Percentiles rank a stretch among this genome's conserved stretches.
These are phyloP conservation scores for Lupinus albus DNA, from an alignment of 306 rosid genomes.

Conservation along the genomic window DNA sequence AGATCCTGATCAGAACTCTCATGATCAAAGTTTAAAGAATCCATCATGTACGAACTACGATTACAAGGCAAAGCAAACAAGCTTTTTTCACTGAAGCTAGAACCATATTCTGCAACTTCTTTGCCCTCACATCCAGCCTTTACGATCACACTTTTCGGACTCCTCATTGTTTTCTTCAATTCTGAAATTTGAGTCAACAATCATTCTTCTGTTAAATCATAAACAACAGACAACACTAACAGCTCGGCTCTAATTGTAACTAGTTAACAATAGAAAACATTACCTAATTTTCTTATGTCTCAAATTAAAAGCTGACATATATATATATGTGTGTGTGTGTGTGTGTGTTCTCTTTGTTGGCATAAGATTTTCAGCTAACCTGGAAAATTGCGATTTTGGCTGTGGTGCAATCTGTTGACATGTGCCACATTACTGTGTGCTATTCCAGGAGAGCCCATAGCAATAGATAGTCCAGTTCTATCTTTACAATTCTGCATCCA, in stretches of 20 bases:
- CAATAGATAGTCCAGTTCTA: slow-evolving; percentile 46
- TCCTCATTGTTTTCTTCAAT: slow-evolving; percentile 68
- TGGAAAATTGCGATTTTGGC: slow-evolving; percentile 61
- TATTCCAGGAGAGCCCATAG: slow-evolving; percentile 47
- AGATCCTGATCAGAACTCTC: slow-evolving; percentile 84
- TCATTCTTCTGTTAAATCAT: slow-evolving; percentile 28
- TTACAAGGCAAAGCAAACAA: slow-evolving; percentile 72
- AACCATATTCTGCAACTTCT: slow-evolving; percentile 73
- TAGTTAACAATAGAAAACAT: not conserved
- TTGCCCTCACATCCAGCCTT: slow-evolving; percentile 62
- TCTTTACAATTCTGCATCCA: slow-evolving; percentile 58
- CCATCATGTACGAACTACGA: slow-evolving; percentile 66
- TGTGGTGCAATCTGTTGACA: slow-evolving; percentile 55
- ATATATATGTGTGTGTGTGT: not conserved
- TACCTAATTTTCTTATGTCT: not conserved
- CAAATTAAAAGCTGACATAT: not conserved
- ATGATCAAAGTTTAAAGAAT: slow-evolving; percentile 56
- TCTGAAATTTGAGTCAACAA: slow-evolving; percentile 59
- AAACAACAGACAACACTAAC: not conserved
- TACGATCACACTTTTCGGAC: slow-evolving; percentile 72
- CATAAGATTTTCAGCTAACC: slow-evolving; percentile 57
- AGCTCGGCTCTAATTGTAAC: slow-evolving; percentile 21
- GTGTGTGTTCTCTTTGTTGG: not conserved
- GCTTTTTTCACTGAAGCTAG: slow-evolving; percentile 78
- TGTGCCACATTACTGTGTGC: slow-evolving; percentile 58